These are phyloP conservation scores for Zasmidium cellare DNA, from an alignment of 2,329 filamentous ascomycete genomes.

Conservation along the genomic window DNA sequence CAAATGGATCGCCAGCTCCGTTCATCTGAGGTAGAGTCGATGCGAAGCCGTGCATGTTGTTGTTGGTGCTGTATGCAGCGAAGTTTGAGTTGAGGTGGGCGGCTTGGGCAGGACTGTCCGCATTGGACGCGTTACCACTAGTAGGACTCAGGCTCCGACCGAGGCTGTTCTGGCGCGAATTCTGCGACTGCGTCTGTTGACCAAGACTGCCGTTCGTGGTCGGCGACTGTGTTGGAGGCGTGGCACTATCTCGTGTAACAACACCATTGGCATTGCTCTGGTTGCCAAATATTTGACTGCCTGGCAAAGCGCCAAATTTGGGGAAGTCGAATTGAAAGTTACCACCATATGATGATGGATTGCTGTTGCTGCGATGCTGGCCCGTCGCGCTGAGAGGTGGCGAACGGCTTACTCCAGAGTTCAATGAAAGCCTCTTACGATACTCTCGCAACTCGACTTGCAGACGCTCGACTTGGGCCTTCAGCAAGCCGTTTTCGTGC, in stretches of 20 bases:
- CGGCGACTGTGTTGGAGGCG: constrained; percentile 29
- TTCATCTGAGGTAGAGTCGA: constrained; percentile 38
- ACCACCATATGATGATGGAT: constrained; percentile 50
- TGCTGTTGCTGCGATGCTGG: constrained; percentile 31
- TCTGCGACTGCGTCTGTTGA: constrained; percentile 13
- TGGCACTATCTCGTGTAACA: constrained; percentile 28
- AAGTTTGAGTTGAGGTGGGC: constrained; percentile 22
- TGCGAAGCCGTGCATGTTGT: constrained; percentile 37
- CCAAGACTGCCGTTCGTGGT: constrained; percentile 9
- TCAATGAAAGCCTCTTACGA: constrained; percentile 76
- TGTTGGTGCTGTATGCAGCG: constrained; percentile 32
- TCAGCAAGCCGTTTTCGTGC: constrained; percentile 80
- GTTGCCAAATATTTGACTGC: constrained; percentile 49
- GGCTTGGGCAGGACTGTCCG: constrained; percentile 23
- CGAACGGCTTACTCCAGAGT: constrained; percentile 50
- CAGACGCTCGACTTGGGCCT: constrained; percentile 84
- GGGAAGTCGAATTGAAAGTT: constrained; percentile 93
- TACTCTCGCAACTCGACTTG: constrained; percentile 85
- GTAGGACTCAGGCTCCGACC: constrained; percentile 39
- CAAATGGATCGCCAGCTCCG: constrained; percentile 41
- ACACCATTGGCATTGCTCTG: constrained; percentile 32
- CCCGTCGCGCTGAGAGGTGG: constrained; percentile 42
- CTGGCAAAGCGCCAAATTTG: constrained; percentile 77
- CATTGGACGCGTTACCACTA: constrained; percentile 21
- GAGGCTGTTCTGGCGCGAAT: constrained; percentile 27